Evolutionary conservation across 2,329 filamentous ascomycete species (phyloP).

Genomic region (Diaporthe sp.): DNA sequence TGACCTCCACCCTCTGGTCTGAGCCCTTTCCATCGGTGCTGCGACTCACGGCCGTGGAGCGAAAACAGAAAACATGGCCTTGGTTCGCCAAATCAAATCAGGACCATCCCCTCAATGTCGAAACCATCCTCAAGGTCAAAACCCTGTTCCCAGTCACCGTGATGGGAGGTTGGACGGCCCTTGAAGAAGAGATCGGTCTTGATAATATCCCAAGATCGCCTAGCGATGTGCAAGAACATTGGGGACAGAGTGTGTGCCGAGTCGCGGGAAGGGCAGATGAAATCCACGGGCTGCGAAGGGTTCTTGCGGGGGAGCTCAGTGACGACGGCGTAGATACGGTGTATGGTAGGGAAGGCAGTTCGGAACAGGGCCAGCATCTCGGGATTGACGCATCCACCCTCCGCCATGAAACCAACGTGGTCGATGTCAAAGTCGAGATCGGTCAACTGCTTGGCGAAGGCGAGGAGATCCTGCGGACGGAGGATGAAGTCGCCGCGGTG

Average conservation of each 20-base stretch:
- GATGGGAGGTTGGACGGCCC: accelerated
- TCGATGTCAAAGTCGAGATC: neutral
- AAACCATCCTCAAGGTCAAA: neutral
- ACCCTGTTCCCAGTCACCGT: neutral
- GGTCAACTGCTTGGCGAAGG: neutral
- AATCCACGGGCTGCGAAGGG: neutral
- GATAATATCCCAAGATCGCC: neutral
- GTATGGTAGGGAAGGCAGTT: neutral
- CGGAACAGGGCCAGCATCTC: neutral
- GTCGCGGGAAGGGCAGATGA: neutral
- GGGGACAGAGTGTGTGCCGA: neutral
- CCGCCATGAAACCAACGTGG: neutral
- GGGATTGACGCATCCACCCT: accelerated
- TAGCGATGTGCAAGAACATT: neutral
- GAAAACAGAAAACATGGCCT: no score
- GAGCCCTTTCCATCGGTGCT: neutral
- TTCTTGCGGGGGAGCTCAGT: neutral
- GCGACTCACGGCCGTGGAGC: no score
- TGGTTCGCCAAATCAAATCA: neutral
- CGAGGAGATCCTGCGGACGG: accelerated
- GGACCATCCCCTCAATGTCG: neutral
- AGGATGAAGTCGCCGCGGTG: accelerated
- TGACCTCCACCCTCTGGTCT: no score
- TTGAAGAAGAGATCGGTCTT: accelerated
- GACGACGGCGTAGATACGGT: neutral